Evolutionary conservation across 2,329 filamentous ascomycete species (phyloP), one percentile per base, ranked within the genome.

Genomic region (Fusarium albidum): DNA sequence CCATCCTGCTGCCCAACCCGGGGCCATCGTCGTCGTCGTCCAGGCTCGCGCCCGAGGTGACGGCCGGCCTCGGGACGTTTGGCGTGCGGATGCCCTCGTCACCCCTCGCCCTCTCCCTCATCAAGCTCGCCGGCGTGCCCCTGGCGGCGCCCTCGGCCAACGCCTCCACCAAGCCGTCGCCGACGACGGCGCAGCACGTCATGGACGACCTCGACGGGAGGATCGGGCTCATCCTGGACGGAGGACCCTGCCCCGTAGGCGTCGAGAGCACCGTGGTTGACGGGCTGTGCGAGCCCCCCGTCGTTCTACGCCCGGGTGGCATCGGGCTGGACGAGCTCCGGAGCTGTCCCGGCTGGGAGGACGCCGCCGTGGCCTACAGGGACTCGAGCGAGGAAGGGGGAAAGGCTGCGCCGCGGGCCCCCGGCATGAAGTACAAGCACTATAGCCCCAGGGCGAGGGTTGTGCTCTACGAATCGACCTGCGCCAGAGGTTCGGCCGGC

Each of bases 361-460:
- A 83, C 32, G 90, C 92, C 1, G 79, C 82, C 56, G 85, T 89
- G 53, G 94, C 84, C 10, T 98, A 97, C 73, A 86, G 88, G 68
- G 92, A 96, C 66, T 82, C 82, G 51, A 85, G 85, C 13, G 85
- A 91, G 65, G 80, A 84, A 14, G 88, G 84, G 15, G 88, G 84
- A 6, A 84, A 83, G 43, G 77, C 71, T 1, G 81, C 82, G 9
- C 95, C 95, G 0, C 82, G 91, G 50, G 95, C 95, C 1, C 95
- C 95, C 0, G 95, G 95, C 1, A 99, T 99, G 95, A 99, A 99
- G 75, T 99, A 99, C 72, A 91, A 95, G 70, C 95, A 99, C 71
- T 99, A 99, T 69, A 96, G 93, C 35, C 95, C 95, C 1, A 91
- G 88, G 71, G 96, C 95, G 1, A 86, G 82, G 38, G 93, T 99